Evolutionary conservation across 148 eudicot genomes (phyloP), one percentile per base, ranked within the genome.

Genomic region (Cornus florida): DNA sequence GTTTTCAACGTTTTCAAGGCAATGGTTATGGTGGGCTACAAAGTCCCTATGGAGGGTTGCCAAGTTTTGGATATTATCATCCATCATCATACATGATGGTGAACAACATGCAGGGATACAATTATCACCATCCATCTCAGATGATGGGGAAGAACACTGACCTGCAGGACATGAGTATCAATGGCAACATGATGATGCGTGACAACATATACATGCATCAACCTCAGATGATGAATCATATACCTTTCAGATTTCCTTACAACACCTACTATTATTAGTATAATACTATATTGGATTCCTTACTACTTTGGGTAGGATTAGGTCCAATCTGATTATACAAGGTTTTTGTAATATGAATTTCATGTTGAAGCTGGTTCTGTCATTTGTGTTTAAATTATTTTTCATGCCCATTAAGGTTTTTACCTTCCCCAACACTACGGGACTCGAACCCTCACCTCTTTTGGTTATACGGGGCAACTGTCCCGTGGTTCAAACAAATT

Each of bases 81-180:
- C 81, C 80, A 75, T 62, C 80, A 75, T 53, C 84, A 32, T 69
- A 81, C 11, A 56, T 53, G 67, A 77, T 80, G 86, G 71, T 70
- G 72, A 71, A 67, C 41, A 82, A 86, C 76, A 23, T 78, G 81
- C 71, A 82, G 76, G 82, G 79, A 7, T 75, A 77, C 23, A 74
- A 77, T 38, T 76, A 77, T 72, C 75, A 67, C 75, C 83, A 74
- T 56, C 80, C 83, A 70, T 80, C 23, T 32, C 76, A 82, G 14
- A 20, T 65, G 72, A 48, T 67, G 77, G 60, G 62, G 62, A 16
- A 16, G 77, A 76, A 72, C 65, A 73, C 6, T 53, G 62, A 64
- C 48, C 38, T 77, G 64, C 70, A 41, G 31, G 35, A 60, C 67
- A 19, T 50, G 33, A 28, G 50, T 20, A 14, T 14, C 48, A 76